These are phyloP conservation scores for Verticillium isaacii DNA, from an alignment of 2,329 filamentous ascomycete genomes.

Conservation along the genomic window DNA sequence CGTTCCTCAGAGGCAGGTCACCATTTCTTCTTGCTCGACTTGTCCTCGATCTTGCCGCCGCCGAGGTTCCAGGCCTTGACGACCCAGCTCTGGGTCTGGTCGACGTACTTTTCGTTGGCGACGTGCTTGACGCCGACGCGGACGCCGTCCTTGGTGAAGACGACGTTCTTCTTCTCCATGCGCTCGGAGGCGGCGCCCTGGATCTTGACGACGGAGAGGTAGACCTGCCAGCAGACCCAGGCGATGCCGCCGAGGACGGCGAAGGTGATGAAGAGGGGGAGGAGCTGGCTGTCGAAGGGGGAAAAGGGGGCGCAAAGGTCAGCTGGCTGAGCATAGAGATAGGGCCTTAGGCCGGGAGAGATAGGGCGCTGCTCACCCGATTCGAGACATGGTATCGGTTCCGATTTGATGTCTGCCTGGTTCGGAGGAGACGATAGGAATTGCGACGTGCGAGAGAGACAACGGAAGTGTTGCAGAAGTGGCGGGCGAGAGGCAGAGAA, in stretches of 20 bases:
- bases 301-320: not conserved
- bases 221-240: slow-evolving; percentile 70
- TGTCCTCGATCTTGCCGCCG: slow-evolving; percentile 18
- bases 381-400: not conserved
- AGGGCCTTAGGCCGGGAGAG: not conserved
- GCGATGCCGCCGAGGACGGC: slow-evolving; percentile 49
- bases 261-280: slow-evolving; percentile 64
- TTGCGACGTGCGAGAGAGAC: not conserved
- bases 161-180: slow-evolving; percentile 72
- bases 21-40: slow-evolving; percentile 3
- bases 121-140: slow-evolving; percentile 67
- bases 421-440: no score
- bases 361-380: not conserved
- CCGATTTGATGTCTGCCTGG: no score
- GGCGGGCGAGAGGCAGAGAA: not conserved
- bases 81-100: slow-evolving; percentile 65
- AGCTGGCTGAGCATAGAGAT: no score
- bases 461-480: not conserved
- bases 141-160: slow-evolving; percentile 70
- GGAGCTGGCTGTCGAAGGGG: slow-evolving; percentile 44
- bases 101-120: slow-evolving; percentile 65
- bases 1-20: not conserved
- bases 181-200: slow-evolving; percentile 59
- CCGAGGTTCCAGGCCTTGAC: slow-evolving; percentile 63
- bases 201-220: slow-evolving; percentile 62